These are phyloP conservation scores for Pythium plurisporium DNA, from an alignment of 352 stramenopile species.

Conservation along the genomic window DNA sequence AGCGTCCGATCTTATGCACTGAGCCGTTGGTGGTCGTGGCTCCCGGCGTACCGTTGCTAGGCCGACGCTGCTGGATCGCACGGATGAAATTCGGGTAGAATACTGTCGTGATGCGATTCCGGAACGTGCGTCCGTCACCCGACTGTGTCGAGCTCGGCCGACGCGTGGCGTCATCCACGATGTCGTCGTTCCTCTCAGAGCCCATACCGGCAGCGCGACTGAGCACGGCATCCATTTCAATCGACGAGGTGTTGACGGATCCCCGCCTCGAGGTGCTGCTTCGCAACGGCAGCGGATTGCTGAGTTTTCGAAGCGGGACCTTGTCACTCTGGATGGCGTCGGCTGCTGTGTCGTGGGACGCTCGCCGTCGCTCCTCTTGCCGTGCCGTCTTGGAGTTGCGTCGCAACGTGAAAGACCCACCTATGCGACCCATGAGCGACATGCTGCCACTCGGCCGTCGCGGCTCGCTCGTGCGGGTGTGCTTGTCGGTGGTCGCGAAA, in stretches of 20 bases:
- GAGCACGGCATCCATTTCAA: background rate
- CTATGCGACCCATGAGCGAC: constrained; percentile 12
- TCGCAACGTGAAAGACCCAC: constrained; percentile 9
- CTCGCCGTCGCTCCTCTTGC: background rate
- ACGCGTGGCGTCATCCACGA: background rate
- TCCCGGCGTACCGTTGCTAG: background rate
- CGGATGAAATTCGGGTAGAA: constrained; percentile 10
- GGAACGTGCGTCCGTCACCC: background rate
- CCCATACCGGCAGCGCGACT: background rate
- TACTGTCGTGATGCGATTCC: constrained; percentile 10
- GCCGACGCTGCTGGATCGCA: constrained; percentile 5
- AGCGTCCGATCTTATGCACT: constrained; percentile 12
- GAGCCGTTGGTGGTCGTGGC: constrained; percentile 1
- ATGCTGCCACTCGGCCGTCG: background rate
- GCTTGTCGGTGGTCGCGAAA: constrained; percentile 16
- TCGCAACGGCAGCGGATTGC: constrained; percentile 12
- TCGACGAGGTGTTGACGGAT: constrained; percentile 10
- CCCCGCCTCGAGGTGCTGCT: constrained; percentile 14
- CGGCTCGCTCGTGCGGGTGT: background rate
- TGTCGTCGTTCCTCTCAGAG: background rate
- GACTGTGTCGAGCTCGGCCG: constrained; percentile 3
- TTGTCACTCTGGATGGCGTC: background rate
- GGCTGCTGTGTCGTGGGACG: background rate
- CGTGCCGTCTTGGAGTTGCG: constrained; percentile 6
- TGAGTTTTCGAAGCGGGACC: constrained; percentile 12